Evolutionary conservation across 108 stramenopile species (phyloP).

Genomic region (Nitzschia inconspicua): DNA sequence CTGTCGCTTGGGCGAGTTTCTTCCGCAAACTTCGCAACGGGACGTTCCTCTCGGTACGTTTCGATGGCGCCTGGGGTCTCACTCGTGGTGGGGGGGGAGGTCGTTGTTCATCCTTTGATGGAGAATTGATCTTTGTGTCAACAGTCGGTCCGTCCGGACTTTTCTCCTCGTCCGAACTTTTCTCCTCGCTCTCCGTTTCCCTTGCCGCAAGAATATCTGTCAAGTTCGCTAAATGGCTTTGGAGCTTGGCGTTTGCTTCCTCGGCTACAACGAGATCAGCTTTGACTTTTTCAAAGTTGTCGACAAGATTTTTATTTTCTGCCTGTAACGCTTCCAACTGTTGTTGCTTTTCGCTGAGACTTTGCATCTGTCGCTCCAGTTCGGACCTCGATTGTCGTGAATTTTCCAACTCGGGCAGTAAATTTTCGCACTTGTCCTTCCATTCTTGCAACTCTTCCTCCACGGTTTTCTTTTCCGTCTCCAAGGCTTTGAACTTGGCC

Average conservation of each 20-base stretch:
- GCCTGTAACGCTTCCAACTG: conserved; percentile 29
- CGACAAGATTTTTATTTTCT: conserved; percentile 12
- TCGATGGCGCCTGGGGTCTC: background rate
- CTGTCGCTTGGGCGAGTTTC: conserved; percentile 52
- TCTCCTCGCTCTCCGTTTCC: conserved; percentile 2
- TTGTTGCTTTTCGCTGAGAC: conserved; percentile 19
- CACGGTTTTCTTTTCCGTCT: conserved; percentile 11
- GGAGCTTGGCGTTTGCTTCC: background rate
- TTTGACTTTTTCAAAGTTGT: conserved; percentile 3
- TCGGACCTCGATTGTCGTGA: conserved; percentile 26
- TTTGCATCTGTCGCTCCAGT: conserved; percentile 28
- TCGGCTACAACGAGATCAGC: background rate
- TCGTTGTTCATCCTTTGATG: background rate
- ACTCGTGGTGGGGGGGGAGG: background rate
- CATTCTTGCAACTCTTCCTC: conserved; percentile 10
- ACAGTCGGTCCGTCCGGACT: conserved; percentile 1
- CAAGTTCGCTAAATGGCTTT: background rate
- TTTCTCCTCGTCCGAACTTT: background rate
- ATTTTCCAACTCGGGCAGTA: conserved; percentile 32
- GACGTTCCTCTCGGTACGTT: conserved; percentile 4
- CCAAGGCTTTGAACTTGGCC: conserved; percentile 12
- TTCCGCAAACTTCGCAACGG: conserved; percentile 43
- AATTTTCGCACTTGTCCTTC: conserved; percentile 13
- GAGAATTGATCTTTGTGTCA: background rate
- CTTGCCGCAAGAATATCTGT: too few species aligned